These are phyloP conservation scores for Lathyrus oleraceus DNA, from an alignment of 306 rosid genomes.

Conservation along the genomic window DNA sequence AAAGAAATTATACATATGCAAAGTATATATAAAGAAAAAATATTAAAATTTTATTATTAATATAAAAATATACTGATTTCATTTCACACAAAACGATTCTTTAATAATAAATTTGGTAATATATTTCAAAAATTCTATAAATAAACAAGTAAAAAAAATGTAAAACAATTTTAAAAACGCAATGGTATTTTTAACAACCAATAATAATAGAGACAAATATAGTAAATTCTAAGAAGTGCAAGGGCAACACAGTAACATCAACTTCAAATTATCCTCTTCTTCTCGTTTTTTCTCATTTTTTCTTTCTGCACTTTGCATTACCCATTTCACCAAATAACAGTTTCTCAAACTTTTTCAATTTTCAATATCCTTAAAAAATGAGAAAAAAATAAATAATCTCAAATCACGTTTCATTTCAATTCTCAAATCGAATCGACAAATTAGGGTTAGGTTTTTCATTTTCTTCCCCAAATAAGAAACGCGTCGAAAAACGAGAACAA, in stretches of 20 bases:
- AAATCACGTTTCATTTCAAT: background rate
- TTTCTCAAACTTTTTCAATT: too few species aligned
- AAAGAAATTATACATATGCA: too few species aligned
- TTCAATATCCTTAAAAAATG: too few species aligned
- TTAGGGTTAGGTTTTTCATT: conserved; percentile 42
- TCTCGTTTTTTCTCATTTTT: conserved; percentile 18
- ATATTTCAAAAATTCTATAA: too few species aligned
- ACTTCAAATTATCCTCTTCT: conserved; percentile 8
- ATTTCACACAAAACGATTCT: too few species aligned
- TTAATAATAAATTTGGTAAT: too few species aligned
- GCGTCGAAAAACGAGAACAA: background rate
- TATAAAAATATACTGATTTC: too few species aligned
- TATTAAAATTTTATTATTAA: too few species aligned
- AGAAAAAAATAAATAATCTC: background rate
- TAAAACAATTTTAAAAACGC: too few species aligned
- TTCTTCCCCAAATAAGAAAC: conserved; percentile 11
- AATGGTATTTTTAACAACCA: conserved; percentile 15
- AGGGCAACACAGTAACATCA: conserved; percentile 41
- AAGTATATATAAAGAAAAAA: too few species aligned
- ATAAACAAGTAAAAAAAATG: too few species aligned
- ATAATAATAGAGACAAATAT: conserved; percentile 15
- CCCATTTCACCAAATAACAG: background rate
- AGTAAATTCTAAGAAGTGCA: conserved; percentile 30
- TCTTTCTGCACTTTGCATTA: background rate
- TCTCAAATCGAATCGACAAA: conserved; percentile 10